Evolutionary conservation across 23 red algal genomes (phyloP).

Genomic region (Chondrus crispus): DNA sequence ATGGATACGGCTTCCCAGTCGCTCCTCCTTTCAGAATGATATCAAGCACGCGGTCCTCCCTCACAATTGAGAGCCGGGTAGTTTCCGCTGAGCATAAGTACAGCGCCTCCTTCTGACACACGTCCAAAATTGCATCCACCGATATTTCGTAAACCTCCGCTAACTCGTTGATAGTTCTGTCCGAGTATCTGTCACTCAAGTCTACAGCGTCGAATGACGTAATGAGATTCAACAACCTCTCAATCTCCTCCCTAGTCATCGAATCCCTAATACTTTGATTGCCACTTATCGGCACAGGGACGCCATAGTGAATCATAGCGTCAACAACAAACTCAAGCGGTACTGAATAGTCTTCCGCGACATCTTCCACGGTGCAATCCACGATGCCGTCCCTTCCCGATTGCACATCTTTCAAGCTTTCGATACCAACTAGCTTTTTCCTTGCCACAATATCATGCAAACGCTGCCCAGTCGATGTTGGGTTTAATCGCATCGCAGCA

Average conservation of each 20-base stretch:
- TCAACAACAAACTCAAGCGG: constrained; percentile 67
- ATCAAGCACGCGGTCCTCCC: constrained; percentile 51
- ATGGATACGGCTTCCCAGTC: constrained; percentile 39
- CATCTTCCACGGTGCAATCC: constrained; percentile 68
- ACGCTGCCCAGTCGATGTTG: neutral
- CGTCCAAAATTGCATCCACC: constrained; percentile 3
- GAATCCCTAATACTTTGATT: constrained; percentile 43
- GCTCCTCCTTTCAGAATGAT: constrained; percentile 42
- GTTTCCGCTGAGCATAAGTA: constrained; percentile 15
- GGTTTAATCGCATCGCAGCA: neutral
- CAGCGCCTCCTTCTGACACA: constrained; percentile 46
- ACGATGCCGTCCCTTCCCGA: constrained; percentile 39
- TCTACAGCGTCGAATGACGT: constrained; percentile 55
- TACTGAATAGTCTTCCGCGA: constrained; percentile 64
- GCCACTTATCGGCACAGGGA: constrained; percentile 28
- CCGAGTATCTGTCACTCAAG: constrained; percentile 57
- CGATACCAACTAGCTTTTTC: neutral
- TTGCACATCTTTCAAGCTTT: neutral
- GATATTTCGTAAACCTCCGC: constrained; percentile 58
- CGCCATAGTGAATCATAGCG: constrained; percentile 48
- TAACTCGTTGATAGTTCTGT: constrained; percentile 42
- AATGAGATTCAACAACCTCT: constrained; percentile 44
- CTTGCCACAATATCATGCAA: constrained; percentile 55
- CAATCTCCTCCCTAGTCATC: constrained; percentile 69
- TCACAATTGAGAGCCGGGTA: constrained; percentile 37